Evolutionary conservation across 805 yeast species (phyloP).

Genomic region (Kuraishia borneana): DNA sequence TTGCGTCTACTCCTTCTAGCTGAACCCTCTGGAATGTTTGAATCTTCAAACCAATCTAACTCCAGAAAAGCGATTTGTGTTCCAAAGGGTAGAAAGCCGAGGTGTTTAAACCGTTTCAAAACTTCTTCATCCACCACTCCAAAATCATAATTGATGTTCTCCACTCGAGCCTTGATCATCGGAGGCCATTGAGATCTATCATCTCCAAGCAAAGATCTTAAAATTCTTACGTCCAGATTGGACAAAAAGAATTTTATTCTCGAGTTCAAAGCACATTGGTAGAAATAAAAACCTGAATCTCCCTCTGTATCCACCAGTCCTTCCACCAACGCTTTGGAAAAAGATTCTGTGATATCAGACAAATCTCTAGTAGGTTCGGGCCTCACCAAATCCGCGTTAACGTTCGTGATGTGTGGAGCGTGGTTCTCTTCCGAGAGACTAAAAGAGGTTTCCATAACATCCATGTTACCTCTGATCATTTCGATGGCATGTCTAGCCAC

Average conservation of each 20-base stretch:
- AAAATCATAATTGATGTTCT: slow-evolving; percentile 57
- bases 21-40: slow-evolving; percentile 11
- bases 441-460: slow-evolving; percentile 23
- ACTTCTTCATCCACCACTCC: slow-evolving; percentile 45
- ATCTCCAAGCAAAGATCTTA: slow-evolving; percentile 46
- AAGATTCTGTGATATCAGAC: not conserved
- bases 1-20: slow-evolving; percentile 16
- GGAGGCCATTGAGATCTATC: slow-evolving; percentile 61
- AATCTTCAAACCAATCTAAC: slow-evolving; percentile 57
- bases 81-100: slow-evolving; percentile 77
- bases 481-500: slow-evolving; percentile 44
- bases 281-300: slow-evolving; percentile 54
- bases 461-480: slow-evolving; percentile 38
- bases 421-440: not conserved
- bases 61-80: slow-evolving; percentile 78
- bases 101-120: slow-evolving; percentile 53
- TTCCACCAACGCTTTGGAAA: not conserved
- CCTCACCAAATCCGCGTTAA: not conserved
- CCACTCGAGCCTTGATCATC: slow-evolving; percentile 47
- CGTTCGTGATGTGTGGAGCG: not conserved
- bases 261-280: slow-evolving; percentile 67
- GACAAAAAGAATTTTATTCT: slow-evolving; percentile 59
- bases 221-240: slow-evolving; percentile 67
- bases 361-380: not conserved
- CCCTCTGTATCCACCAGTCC: not conserved